Evolutionary conservation across 345 rosid genomes (phyloP).

Genomic region (Arabis alpina): DNA sequence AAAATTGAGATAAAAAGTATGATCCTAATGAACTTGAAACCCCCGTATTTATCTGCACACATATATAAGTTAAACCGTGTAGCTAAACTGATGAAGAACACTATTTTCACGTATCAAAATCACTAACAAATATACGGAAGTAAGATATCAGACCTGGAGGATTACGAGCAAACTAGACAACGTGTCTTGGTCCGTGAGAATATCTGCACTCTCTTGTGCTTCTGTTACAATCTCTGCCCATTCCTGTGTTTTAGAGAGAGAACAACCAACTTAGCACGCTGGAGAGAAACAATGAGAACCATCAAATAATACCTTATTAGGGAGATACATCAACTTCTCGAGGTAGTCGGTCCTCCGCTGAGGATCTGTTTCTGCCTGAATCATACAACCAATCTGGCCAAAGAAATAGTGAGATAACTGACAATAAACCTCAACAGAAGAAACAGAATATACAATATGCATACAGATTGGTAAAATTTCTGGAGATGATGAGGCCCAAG

Average conservation of each 20-base stretch:
- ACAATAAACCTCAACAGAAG: too few species aligned
- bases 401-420: not conserved
- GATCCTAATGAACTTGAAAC: slow-evolving; percentile 91
- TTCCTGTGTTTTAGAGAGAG: slow-evolving; percentile 56
- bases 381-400: slow-evolving; percentile 85
- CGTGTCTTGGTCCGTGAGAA: slow-evolving; percentile 78
- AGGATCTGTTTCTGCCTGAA: slow-evolving; percentile 94
- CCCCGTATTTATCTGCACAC: slow-evolving; percentile 91
- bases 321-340: slow-evolving; percentile 91
- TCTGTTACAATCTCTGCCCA: slow-evolving; percentile 91
- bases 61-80: slow-evolving; percentile 1
- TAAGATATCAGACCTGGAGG: slow-evolving; percentile 65
- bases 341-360: slow-evolving; percentile 91
- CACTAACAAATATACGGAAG: not conserved
- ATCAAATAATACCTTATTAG: slow-evolving; percentile 63
- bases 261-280: slow-evolving; percentile 14
- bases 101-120: not conserved
- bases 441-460: too few species aligned
- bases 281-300: too few species aligned
- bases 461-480: slow-evolving; percentile 95
- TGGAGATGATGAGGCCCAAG: slow-evolving; percentile 97
- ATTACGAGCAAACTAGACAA: slow-evolving; percentile 86
- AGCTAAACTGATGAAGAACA: not conserved
- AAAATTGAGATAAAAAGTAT: slow-evolving; percentile 77
- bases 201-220: slow-evolving; percentile 91